A percentile compares a stretch with the other conserved stretches of the same genome.
These are phyloP conservation scores for Brettanomyces nanus DNA, from an alignment of 805 yeast species.

Conservation along the genomic window DNA sequence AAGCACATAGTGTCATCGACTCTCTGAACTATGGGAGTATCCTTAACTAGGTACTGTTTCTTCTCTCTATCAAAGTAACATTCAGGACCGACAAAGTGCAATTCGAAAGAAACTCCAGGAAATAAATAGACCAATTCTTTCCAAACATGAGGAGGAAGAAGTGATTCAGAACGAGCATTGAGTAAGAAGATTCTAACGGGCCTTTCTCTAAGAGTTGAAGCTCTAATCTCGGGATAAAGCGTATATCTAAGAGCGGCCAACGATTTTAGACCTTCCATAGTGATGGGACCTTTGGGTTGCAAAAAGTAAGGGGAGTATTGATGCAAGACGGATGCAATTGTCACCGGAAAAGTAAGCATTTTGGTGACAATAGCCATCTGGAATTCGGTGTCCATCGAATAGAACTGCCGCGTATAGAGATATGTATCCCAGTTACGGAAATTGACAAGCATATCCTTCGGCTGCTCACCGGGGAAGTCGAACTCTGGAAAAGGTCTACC, in stretches of 20 bases:
- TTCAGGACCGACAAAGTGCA: slow-evolving; percentile 94
- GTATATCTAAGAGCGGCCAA: slow-evolving; percentile 89
- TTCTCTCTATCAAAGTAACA: slow-evolving; percentile 67
- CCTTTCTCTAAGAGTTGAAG: slow-evolving; percentile 64
- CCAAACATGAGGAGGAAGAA: slow-evolving; percentile 94
- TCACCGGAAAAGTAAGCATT: slow-evolving; percentile 86
- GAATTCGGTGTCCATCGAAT: slow-evolving; percentile 95
- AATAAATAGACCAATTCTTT: slow-evolving; percentile 80
- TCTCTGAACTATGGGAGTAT: slow-evolving; percentile 64
- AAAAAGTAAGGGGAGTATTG: slow-evolving; percentile 77
- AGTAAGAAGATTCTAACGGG: slow-evolving; percentile 84
- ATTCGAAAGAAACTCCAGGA: slow-evolving; percentile 75
- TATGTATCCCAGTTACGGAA: slow-evolving; percentile 86
- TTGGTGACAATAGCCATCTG: slow-evolving; percentile 93
- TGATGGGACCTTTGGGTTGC: slow-evolving; percentile 79
- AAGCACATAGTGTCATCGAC: slow-evolving; percentile 67
- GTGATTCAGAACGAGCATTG: slow-evolving; percentile 90
- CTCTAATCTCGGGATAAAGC: slow-evolving; percentile 62
- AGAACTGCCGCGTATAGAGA: slow-evolving; percentile 85
- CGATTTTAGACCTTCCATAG: slow-evolving; percentile 89
- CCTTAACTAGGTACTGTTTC: slow-evolving; percentile 47
- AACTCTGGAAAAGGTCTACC: slow-evolving; percentile 95
- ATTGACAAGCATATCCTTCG: slow-evolving; percentile 65
- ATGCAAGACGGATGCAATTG: slow-evolving; percentile 78
- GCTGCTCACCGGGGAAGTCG: slow-evolving; percentile 80